Evolutionary conservation across 805 yeast genomes (phyloP).

Genomic region (Wickerhamiella domercqiae): DNA sequence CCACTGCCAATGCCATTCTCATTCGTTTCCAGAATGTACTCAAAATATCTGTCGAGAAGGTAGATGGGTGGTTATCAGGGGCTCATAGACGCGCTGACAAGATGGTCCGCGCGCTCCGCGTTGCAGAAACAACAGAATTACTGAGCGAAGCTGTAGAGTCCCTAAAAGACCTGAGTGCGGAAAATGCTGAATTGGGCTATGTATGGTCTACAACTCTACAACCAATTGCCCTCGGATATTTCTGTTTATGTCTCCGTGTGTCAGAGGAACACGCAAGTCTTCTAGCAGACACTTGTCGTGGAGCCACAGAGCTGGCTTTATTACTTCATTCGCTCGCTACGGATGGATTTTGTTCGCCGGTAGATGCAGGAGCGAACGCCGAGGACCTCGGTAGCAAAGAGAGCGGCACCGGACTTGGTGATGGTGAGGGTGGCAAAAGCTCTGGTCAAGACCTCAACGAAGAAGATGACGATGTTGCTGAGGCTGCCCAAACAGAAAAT

Average conservation of each 20-base stretch:
- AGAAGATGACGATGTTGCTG: conserved; percentile 80
- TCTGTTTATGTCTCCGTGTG: conserved; percentile 31
- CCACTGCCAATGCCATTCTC: too few relatives aligned
- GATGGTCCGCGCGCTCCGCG: conserved; percentile 31
- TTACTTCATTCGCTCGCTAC: conserved; percentile 47
- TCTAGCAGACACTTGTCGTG: conserved; percentile 42
- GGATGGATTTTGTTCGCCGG: conserved; percentile 88
- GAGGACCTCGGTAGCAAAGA: conserved; percentile 38
- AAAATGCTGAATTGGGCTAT: conserved; percentile 25
- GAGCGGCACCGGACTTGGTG: conserved; percentile 87
- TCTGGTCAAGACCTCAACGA: conserved; percentile 65
- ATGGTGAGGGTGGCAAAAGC: conserved; percentile 76
- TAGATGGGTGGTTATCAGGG: conserved; percentile 52
- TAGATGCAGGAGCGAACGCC: conserved; percentile 49
- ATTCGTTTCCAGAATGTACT: conserved; percentile 6
- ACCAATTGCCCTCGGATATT: conserved; percentile 52
- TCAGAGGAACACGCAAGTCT: conserved; percentile 31
- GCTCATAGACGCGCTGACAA: conserved; percentile 33
- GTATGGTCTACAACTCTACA: conserved; percentile 31
- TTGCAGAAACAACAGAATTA: conserved; percentile 22
- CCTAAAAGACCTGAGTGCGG: conserved; percentile 17
- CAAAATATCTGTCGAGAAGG: conserved; percentile 29
- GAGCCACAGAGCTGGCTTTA: conserved; percentile 43
- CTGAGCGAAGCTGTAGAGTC: conserved; percentile 23
- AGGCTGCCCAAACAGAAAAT: conserved; percentile 55